A percentile compares a stretch with the other conserved stretches of the same genome.
Evolutionary conservation across 1,284 basidiomycete genomes (phyloP).

Genomic region (Sporisorium sorghi): DNA sequence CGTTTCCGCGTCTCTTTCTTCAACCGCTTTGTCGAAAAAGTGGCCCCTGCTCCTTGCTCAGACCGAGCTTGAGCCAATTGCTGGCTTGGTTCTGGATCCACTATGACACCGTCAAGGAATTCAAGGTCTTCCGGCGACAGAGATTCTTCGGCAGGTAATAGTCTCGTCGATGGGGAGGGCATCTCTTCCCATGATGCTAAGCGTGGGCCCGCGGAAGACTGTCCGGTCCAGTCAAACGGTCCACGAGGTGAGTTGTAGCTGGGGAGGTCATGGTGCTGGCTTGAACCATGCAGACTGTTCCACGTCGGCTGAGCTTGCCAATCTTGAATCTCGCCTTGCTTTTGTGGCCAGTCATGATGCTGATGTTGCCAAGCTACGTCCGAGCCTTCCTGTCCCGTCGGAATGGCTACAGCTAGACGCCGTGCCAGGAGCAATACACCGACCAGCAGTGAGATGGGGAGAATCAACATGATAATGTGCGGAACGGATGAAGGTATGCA

Average conservation of each 20-base stretch:
- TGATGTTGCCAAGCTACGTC: neutral
- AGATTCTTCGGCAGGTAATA: no score
- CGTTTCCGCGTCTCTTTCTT: no score
- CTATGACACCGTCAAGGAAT: neutral
- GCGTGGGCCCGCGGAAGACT: neutral
- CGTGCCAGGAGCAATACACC: neutral
- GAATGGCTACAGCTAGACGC: neutral
- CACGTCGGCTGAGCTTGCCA: no score
- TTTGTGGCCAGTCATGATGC: neutral
- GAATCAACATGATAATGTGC: neutral
- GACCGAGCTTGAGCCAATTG: neutral
- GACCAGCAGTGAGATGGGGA: neutral
- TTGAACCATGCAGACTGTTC: no score
- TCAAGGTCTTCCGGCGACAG: neutral
- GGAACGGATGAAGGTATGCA: no score
- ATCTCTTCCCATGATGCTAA: no score
- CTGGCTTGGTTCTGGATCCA: neutral
- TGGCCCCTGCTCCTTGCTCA: no score
- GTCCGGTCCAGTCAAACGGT: neutral
- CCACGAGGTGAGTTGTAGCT: neutral
- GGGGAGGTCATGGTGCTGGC: no score
- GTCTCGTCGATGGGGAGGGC: no score
- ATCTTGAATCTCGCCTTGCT: neutral
- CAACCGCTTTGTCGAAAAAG: no score
- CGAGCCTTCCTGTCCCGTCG: neutral